These are phyloP conservation scores for Brassica rapa DNA, from an alignment of 345 rosid species.

Conservation along the genomic window DNA sequence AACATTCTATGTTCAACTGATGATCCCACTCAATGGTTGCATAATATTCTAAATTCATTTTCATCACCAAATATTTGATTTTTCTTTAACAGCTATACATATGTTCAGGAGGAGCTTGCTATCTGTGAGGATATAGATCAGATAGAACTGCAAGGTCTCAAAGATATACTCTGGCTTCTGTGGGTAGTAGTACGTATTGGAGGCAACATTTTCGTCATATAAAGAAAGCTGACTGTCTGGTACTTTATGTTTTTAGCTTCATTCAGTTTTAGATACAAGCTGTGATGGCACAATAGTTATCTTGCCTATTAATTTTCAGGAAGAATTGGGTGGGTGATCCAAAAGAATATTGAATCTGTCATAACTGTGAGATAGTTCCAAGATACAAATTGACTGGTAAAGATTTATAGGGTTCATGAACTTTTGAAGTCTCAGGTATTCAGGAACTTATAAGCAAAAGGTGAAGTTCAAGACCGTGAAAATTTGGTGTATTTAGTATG, in stretches of 20 bases:
- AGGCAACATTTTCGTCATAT: too few species aligned
- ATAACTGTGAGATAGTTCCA: constrained; percentile 48
- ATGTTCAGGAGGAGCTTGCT: too few species aligned
- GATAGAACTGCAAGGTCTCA: too few species aligned
- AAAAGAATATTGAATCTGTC: constrained; percentile 62
- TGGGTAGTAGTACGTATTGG: too few species aligned
- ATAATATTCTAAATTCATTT: background rate
- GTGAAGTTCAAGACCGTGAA: background rate
- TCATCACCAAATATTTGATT: background rate
- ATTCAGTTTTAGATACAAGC: too few species aligned
- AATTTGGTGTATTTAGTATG: constrained; percentile 22
- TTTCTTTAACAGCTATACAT: too few species aligned
- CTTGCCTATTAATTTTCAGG: too few species aligned
- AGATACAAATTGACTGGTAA: constrained; percentile 32
- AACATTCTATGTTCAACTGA: background rate
- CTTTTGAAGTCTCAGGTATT: background rate
- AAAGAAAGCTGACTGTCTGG: too few species aligned
- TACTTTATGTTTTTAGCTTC: too few species aligned
- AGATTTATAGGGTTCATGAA: background rate
- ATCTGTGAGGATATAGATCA: too few species aligned
- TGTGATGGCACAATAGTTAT: too few species aligned
- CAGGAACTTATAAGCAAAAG: background rate
- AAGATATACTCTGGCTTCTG: too few species aligned
- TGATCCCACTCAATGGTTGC: background rate
- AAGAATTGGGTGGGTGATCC: constrained; percentile 56